A percentile compares a stretch with the other conserved stretches of the same genome.
These are phyloP conservation scores for Beauveria brongniartii DNA, from an alignment of 2,329 filamentous ascomycete species.

Conservation along the genomic window DNA sequence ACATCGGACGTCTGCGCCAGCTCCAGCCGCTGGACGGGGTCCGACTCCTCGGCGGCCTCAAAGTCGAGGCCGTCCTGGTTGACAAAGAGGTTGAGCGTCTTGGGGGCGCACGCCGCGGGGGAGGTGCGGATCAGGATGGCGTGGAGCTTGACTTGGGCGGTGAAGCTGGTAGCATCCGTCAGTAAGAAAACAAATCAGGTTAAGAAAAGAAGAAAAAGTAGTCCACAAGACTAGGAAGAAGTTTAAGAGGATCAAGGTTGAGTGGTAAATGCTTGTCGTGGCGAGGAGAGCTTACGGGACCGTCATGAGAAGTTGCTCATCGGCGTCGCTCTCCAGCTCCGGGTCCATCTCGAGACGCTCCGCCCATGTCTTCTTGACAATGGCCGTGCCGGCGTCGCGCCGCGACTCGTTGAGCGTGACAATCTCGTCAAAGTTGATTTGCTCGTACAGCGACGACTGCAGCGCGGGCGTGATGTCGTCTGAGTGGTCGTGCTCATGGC, in stretches of 20 bases:
- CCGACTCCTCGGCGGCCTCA: conserved; percentile 57
- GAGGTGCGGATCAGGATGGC: conserved; percentile 79
- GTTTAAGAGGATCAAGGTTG: neutral
- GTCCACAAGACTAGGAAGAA: neutral
- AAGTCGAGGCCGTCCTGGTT: conserved; percentile 90
- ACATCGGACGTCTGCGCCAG: conserved; percentile 72
- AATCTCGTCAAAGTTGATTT: conserved; percentile 83
- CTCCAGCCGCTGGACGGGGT: conserved; percentile 67
- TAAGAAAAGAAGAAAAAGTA: neutral
- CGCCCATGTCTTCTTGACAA: conserved; percentile 87
- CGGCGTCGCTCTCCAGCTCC: conserved; percentile 75
- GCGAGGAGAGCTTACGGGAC: conserved; percentile 58
- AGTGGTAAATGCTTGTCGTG: neutral
- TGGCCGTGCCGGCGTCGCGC: conserved; percentile 58
- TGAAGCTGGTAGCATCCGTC: conserved; percentile 55
- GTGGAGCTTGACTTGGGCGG: conserved; percentile 87
- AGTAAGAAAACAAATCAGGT: neutral
- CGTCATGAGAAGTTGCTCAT: conserved; percentile 89
- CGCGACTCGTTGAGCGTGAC: conserved; percentile 74
- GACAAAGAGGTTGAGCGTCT: conserved; percentile 77
- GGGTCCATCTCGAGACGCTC: conserved; percentile 65
- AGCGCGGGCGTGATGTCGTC: conserved; percentile 89
- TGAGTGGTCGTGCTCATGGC: conserved; percentile 69
- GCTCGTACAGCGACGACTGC: conserved; percentile 82
- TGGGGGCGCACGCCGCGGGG: conserved; percentile 60